phyloP scores from a whole-genome alignment of 495 filamentous ascomycete species.

The Usnea hakonensis region DNA sequence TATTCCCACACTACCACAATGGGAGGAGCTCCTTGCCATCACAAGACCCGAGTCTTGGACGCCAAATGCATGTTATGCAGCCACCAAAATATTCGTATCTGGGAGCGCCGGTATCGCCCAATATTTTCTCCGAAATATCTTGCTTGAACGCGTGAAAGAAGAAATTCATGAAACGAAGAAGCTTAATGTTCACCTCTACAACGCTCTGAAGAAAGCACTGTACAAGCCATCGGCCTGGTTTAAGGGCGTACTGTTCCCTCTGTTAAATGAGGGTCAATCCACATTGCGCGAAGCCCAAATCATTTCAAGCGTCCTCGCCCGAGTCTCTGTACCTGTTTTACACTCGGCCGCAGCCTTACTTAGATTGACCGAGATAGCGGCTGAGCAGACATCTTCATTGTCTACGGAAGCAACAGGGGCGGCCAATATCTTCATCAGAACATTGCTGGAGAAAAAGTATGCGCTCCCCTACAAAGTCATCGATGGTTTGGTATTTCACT shows the following conservation, averaged over 20 bases:
- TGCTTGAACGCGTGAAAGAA: slow-evolving; percentile 82
- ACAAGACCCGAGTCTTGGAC: slow-evolving; percentile 83
- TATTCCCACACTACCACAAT: slow-evolving; percentile 80
- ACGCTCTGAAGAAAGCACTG: slow-evolving; percentile 79
- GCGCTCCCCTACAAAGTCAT: slow-evolving; percentile 91
- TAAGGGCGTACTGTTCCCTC: slow-evolving; percentile 89
- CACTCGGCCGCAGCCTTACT: slow-evolving; percentile 90
- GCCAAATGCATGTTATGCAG: slow-evolving; percentile 75
- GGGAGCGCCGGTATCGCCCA: slow-evolving; percentile 68
- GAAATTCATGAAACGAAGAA: slow-evolving; percentile 84
- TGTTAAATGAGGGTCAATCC: slow-evolving; percentile 68
- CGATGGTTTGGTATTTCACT: slow-evolving; percentile 92
- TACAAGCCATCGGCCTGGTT: slow-evolving; percentile 98
- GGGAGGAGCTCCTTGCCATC: slow-evolving; percentile 77
- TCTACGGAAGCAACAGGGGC: slow-evolving; percentile 69
- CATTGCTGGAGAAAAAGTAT: slow-evolving; percentile 92
- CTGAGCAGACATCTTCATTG: slow-evolving; percentile 66
- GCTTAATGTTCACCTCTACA: slow-evolving; percentile 91
- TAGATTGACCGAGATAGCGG: slow-evolving; percentile 85
- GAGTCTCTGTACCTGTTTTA: slow-evolving; percentile 75
- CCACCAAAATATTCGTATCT: slow-evolving; percentile 82
- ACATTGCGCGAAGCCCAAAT: slow-evolving; percentile 89
- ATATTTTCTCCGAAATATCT: slow-evolving; percentile 67
- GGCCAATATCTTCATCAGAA: slow-evolving; percentile 86
- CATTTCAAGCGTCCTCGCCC: slow-evolving; percentile 69